Conservation (phyloP, 2,329 filamentous ascomycete genomes). For the Fonsecaea monophora region DNA sequence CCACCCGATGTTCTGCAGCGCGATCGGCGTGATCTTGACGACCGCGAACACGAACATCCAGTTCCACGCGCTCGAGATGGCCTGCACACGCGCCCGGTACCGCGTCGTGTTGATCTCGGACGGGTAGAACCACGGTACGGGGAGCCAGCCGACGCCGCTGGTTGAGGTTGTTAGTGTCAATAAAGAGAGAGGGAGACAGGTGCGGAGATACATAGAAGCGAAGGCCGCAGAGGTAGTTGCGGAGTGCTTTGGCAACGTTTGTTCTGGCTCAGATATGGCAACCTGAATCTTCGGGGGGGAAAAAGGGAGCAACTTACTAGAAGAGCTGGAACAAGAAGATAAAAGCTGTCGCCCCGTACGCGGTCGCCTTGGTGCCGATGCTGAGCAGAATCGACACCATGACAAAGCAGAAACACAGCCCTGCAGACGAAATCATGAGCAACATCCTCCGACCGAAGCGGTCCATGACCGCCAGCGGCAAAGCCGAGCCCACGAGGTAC, state of each 20-base stretch:
- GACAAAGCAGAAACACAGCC: too few relatives aligned
- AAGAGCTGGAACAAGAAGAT: too few relatives aligned
- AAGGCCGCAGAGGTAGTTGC: too few relatives aligned
- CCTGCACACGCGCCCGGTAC: slow-evolving; percentile 68
- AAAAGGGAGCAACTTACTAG: too few relatives aligned
- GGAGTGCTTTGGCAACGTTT: too few relatives aligned
- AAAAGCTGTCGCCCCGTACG: too few relatives aligned
- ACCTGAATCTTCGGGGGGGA: too few relatives aligned
- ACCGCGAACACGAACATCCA: slow-evolving; percentile 80
- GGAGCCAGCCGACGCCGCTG: slow-evolving; percentile 53
- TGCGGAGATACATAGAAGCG: not conserved
- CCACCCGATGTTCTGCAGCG: too few relatives aligned
- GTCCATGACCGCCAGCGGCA: slow-evolving; percentile 19
- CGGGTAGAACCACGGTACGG: slow-evolving; percentile 52
- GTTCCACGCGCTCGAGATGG: slow-evolving; percentile 70
- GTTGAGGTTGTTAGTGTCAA: not conserved
- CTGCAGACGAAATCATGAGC: too few relatives aligned
- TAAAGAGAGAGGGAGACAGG: not conserved
- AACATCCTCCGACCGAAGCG: not conserved
- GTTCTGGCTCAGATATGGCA: too few relatives aligned
- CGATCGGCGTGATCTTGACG: slow-evolving; percentile 75
- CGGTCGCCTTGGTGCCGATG: too few relatives aligned
- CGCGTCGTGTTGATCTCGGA: slow-evolving; percentile 56
- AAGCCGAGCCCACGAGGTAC: slow-evolving; percentile 36
- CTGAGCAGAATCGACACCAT: too few relatives aligned